Base-by-base conservation (phyloP, 2,329 filamentous ascomycete species). In the Arthrobotrys megalospora region DNA sequence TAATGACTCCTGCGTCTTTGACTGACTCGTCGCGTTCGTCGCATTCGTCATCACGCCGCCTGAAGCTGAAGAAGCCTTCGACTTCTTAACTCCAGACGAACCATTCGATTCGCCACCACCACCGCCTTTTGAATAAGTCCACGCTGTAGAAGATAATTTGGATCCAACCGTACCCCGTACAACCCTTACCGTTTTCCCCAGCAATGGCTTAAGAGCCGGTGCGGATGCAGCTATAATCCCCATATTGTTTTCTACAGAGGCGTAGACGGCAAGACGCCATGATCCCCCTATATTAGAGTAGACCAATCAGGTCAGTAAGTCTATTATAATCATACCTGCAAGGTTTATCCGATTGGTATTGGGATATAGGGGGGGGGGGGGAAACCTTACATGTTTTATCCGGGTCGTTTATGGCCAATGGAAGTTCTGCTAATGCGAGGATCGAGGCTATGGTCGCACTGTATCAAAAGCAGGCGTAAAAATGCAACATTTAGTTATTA, bases 191-290 rank as follows among this genome's bases (percentile, higher is more conserved):
- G 67, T 71, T 47, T 60, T 78, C 12, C 75, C 75, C 7, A 78
- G 10, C 16, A 79, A 21, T 10, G 76, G 76, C 41, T 75, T 79
- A 4, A 79, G 58, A 16, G 76, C 55, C 14, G 76, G 69, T n/a
- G 76, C 70, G 8, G 76, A 79, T 19, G 76, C 76, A 32, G 76
- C 76, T 66, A 79, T 79, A 6, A 79, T 79, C 16, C 69, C 76
- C 41, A 79, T 41, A 38, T 75, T 75, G 41, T 73, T 79, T 41
- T 79, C 63, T n/a, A 79, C 63, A 1, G 64, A 58, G 16, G 76
- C 65, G 21, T 70, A 79, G n/a, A 79, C 70, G 10, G 70, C 70
- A n/a, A 79, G 63, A 11, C 69, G 63, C 75, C 75, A 78, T 41
- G 75, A 78, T 62, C 75, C 67, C 75, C 75, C 75, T 78, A 43